Percentiles rank a stretch among this genome's conserved stretches.
Evolutionary conservation across 495 filamentous ascomycete genomes (phyloP).

Genomic region (Neurospora sp.): DNA sequence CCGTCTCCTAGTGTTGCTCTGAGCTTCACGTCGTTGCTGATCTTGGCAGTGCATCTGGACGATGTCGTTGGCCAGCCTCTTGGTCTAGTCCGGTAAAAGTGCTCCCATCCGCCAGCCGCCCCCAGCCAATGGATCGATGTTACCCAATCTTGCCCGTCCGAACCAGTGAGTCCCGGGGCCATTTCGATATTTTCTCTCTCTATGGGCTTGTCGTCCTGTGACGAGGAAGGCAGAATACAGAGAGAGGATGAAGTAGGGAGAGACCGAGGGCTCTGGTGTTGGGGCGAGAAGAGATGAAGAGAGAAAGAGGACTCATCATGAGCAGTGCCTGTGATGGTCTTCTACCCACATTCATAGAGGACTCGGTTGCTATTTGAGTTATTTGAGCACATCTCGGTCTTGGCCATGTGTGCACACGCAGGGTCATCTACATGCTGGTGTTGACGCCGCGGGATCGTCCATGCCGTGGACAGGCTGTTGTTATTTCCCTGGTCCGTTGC

Average conservation of each 20-base stretch:
- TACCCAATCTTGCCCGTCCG: neutral
- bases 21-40: neutral
- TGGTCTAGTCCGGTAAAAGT: slow-evolving; percentile 19
- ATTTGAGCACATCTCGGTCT: neutral
- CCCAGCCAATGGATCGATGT: slow-evolving; percentile 16
- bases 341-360: neutral
- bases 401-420: neutral
- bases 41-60: slow-evolving; percentile 7
- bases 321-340: neutral
- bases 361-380: neutral
- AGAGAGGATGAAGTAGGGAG: neutral
- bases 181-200: neutral
- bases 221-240: neutral
- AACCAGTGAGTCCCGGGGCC: slow-evolving; percentile 4
- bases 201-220: neutral
- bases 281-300: neutral
- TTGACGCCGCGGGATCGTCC: neutral
- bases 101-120: slow-evolving; percentile 12
- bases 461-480: neutral
- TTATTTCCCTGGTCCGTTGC: slow-evolving; percentile 1
- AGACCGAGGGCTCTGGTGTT: neutral
- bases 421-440: neutral
- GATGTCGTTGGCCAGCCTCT: slow-evolving; percentile 10
- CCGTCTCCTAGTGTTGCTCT: slow-evolving; percentile 4
- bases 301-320: neutral